Conservation (phyloP, 805 yeast species). For the Spathaspora sp. region DNA sequence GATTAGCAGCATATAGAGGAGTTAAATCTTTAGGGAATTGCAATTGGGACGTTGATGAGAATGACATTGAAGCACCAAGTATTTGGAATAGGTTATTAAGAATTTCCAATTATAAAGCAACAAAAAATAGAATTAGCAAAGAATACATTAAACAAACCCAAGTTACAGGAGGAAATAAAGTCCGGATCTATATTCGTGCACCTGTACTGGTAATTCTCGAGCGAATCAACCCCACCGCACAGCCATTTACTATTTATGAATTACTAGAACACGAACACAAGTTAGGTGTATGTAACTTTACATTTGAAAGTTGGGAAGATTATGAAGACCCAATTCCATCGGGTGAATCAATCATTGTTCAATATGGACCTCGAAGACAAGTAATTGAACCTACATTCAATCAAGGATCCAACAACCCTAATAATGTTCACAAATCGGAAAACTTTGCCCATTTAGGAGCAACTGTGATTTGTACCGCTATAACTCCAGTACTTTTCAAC, state of each 20-base stretch:
- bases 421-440: constrained; percentile 84
- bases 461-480: constrained; percentile 72
- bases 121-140: constrained; percentile 65
- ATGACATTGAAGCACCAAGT: constrained; percentile 69
- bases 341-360: constrained; percentile 77
- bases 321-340: constrained; percentile 82
- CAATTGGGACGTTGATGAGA: constrained; percentile 85
- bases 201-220: constrained; percentile 44
- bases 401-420: constrained; percentile 69
- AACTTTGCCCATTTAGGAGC: constrained; percentile 76
- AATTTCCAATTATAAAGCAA: constrained; percentile 71
- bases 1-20: constrained; percentile 79
- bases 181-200: constrained; percentile 56
- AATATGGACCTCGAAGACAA: constrained; percentile 91
- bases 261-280: constrained; percentile 85
- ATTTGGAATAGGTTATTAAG: constrained; percentile 76
- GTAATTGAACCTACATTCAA: constrained; percentile 80
- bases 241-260: constrained; percentile 66
- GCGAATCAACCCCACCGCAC: constrained; percentile 23
- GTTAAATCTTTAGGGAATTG: constrained; percentile 76
- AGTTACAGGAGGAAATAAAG: constrained; percentile 55
- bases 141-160: constrained; percentile 46
- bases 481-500: constrained; percentile 83
- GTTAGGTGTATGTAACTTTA: constrained; percentile 74
- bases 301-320: constrained; percentile 86